Evolutionary conservation across 2,329 filamentous ascomycete species (phyloP), one percentile per base, ranked within the genome.

Genomic region (Raffaelea arxii): DNA sequence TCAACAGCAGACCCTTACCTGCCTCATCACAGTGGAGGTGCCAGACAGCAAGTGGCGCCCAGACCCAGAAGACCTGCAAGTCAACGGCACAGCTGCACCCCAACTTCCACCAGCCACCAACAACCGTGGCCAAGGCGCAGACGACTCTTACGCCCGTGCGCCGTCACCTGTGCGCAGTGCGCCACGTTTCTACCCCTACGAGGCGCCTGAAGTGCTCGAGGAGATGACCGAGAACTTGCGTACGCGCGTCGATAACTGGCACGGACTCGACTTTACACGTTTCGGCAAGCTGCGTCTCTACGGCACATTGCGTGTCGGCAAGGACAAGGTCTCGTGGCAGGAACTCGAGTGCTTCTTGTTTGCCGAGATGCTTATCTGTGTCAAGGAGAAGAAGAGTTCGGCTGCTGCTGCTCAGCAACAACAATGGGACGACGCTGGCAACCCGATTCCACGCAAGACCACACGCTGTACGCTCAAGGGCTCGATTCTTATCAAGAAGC

Each of bases 331-430:
- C 53, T 90, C 90, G 6, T 98, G 92, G 92, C 92, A 98, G 69
- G 92, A 97, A 62, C 69, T 98, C 46, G 90, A 98, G 63, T 98
- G 92, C 64, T 98, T 88, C 62, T 75, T 98, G 25, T 98, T 98
- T 60, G 87, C 85, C 4, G 92, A 98, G 68, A 98, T 98, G 92
- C 84, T 98, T 57, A 98, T 98, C 54, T 98, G 92, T 60, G 89
- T 98, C 51, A 98, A 97, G 66, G 92, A 97, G 67, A 97, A 96
- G 76, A 95, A 90, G 68, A 65, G 73, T 9, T 62, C 70, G 10
- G 38, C 36, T 2, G 25, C 35, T 55, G 22, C 37, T 11, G 35
- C 23, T 3, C 61, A 65, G 22, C 46, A 57, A 57, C 51, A 71
- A 6, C 59, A 75, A 53, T 90, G 86, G 77, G 83, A 80, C 43